Evolutionary conservation across 2,329 filamentous ascomycete genomes (phyloP).

Genomic region (Epichloe sp.): DNA sequence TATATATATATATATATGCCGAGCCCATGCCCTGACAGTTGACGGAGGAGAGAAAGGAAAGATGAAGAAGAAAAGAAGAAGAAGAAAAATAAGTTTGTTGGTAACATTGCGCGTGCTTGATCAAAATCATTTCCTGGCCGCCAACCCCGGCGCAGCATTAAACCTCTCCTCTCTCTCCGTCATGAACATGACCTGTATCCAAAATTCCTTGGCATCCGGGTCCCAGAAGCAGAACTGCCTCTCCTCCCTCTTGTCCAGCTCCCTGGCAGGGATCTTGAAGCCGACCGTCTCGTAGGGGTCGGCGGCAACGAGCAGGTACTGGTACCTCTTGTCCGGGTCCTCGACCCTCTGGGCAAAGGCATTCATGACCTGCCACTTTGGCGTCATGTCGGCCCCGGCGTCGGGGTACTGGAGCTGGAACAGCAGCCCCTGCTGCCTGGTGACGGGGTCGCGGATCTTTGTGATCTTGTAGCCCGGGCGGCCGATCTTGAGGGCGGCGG

Average conservation of each 20-base stretch:
- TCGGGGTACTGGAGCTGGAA: constrained; percentile 96
- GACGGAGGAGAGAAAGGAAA: too few relatives aligned
- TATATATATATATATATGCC: background rate
- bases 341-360: constrained; percentile 94
- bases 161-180: constrained; percentile 93
- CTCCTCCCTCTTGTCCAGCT: constrained; percentile 81
- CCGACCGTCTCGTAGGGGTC: constrained; percentile 97
- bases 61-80: background rate
- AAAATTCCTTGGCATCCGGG: constrained; percentile 90
- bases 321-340: constrained; percentile 84
- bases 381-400: constrained; percentile 60
- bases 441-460: constrained; percentile 81
- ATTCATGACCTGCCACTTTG: constrained; percentile 92
- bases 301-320: constrained; percentile 88
- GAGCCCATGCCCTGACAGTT: background rate
- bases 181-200: constrained; percentile 96
- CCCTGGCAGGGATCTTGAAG: constrained; percentile 88
- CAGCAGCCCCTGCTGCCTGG: constrained; percentile 77
- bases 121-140: constrained; percentile 29
- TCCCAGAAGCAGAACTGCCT: constrained; percentile 94
- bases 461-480: constrained; percentile 96
- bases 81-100: too few relatives aligned
- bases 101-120: background rate
- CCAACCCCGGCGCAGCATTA: constrained; percentile 49
- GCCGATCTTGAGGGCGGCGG: constrained; percentile 71